Conservation (phyloP, 176 grass and related monocot species). For the Oryza meyeriana region DNA sequence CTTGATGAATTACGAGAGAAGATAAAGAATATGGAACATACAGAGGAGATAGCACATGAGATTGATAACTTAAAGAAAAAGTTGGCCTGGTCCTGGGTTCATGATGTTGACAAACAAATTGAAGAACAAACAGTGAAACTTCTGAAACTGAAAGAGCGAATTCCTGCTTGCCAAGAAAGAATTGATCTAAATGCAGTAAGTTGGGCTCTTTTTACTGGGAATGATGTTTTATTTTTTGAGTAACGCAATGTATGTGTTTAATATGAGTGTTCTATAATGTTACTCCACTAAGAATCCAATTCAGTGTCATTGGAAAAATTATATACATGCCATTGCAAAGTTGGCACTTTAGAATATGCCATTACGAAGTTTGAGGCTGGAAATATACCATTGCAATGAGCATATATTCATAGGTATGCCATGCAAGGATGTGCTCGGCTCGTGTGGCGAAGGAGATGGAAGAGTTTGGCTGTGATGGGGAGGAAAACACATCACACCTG, state of each 20-base stretch:
- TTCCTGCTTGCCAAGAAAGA: slow-evolving; percentile 83
- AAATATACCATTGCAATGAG: not conserved
- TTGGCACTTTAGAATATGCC: not conserved
- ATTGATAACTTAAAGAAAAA: slow-evolving; percentile 77
- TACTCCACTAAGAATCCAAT: not conserved
- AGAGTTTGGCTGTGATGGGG: not conserved
- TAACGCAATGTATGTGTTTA: not conserved
- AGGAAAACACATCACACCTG: too few species aligned
- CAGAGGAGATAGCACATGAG: slow-evolving; percentile 87
- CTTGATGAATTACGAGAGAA: slow-evolving; percentile 76
- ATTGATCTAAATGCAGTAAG: slow-evolving; percentile 76
- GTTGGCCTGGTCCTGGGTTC: slow-evolving; percentile 90
- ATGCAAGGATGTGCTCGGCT: not conserved
- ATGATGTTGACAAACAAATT: slow-evolving; percentile 77
- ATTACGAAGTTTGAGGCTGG: not conserved
- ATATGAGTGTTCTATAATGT: not conserved
- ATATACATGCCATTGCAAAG: not conserved
- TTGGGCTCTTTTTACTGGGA: not conserved
- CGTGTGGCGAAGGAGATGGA: not conserved
- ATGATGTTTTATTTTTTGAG: not conserved
- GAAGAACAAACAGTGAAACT: slow-evolving; percentile 53
- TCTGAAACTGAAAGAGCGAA: slow-evolving; percentile 73
- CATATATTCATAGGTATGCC: not conserved
- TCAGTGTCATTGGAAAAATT: not conserved
- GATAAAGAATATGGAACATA: slow-evolving; percentile 94